Percentiles rank a stretch among this genome's conserved stretches.
Evolutionary conservation across 257 asterid genomes (phyloP).

Genomic region (Rubia yunnanensis): DNA sequence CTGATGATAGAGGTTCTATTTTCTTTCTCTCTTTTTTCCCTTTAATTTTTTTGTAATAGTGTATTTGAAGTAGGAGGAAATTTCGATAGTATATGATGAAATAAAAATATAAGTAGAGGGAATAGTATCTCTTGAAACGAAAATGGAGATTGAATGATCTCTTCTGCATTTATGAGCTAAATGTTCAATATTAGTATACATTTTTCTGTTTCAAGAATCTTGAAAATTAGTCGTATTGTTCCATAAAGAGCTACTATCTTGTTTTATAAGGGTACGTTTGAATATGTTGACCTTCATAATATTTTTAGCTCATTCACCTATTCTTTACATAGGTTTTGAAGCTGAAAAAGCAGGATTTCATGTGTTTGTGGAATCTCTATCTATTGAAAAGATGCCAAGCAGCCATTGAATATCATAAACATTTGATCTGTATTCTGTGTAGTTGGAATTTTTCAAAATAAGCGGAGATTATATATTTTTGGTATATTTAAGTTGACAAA

Average conservation of each 20-base stretch:
- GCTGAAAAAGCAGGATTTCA: not conserved
- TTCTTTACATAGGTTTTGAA: not conserved
- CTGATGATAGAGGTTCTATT: constrained; percentile 68
- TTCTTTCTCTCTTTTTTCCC: not conserved
- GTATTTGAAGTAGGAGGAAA: not conserved
- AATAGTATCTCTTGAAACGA: not conserved
- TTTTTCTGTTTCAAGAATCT: not conserved
- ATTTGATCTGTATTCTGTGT: no score
- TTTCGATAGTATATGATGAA: not conserved
- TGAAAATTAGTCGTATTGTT: not conserved
- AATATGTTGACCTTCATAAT: not conserved
- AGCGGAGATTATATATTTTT: not conserved
- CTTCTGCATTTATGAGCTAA: not conserved
- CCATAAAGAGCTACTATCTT: not conserved
- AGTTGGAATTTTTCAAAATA: no score
- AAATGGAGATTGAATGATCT: no score
- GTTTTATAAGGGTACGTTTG: not conserved
- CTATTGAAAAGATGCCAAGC: not conserved
- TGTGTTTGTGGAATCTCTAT: not conserved
- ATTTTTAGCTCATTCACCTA: not conserved
- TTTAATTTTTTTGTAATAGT: not conserved
- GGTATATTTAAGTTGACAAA: not conserved
- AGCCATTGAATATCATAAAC: no score
- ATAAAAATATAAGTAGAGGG: not conserved
- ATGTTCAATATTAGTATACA: not conserved